Evolutionary conservation across 495 filamentous ascomycete genomes (phyloP).

Genomic region (Penicillium manginii): DNA sequence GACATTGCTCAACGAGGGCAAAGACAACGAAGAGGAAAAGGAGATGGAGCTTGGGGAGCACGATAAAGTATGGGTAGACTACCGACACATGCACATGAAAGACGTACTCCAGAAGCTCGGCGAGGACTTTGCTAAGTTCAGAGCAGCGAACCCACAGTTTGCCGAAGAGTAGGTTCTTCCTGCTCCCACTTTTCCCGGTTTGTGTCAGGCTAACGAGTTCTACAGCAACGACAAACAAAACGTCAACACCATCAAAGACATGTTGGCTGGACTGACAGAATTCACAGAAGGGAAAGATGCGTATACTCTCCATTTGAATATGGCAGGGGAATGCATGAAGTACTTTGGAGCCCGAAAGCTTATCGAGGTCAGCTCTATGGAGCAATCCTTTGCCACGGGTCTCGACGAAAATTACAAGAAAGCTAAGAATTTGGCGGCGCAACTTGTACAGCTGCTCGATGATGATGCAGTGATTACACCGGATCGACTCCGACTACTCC

Average conservation of each 20-base stretch:
- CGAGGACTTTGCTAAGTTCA: constrained; percentile 88
- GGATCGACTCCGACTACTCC: constrained; percentile 83
- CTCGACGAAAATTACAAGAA: constrained; percentile 91
- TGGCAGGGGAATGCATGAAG: constrained; percentile 98
- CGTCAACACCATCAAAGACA: constrained; percentile 92
- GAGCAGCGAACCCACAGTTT: constrained; percentile 92
- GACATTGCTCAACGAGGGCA: constrained; percentile 73
- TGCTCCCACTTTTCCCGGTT: neutral
- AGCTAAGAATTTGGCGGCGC: constrained; percentile 83
- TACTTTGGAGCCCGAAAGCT: constrained; percentile 84
- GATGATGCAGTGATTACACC: constrained; percentile 67
- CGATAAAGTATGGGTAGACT: constrained; percentile 91
- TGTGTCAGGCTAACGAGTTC: constrained; percentile 10
- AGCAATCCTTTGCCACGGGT: constrained; percentile 87
- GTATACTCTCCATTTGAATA: constrained; percentile 91
- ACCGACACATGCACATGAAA: constrained; percentile 95
- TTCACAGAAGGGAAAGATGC: constrained; percentile 94
- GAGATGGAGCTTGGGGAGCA: constrained; percentile 89
- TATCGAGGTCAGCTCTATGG: constrained; percentile 80
- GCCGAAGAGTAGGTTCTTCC: constrained; percentile 60
- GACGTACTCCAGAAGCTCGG: constrained; percentile 94
- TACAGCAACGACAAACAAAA: constrained; percentile 63
- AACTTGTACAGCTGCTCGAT: constrained; percentile 84
- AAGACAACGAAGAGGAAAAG: constrained; percentile 69
- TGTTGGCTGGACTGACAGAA: constrained; percentile 92